A percentile compares a stretch with the other conserved stretches of the same genome.
Evolutionary conservation across 371 early-diverging fungal species (phyloP).

Genomic region (Rhizopus microsporus): DNA sequence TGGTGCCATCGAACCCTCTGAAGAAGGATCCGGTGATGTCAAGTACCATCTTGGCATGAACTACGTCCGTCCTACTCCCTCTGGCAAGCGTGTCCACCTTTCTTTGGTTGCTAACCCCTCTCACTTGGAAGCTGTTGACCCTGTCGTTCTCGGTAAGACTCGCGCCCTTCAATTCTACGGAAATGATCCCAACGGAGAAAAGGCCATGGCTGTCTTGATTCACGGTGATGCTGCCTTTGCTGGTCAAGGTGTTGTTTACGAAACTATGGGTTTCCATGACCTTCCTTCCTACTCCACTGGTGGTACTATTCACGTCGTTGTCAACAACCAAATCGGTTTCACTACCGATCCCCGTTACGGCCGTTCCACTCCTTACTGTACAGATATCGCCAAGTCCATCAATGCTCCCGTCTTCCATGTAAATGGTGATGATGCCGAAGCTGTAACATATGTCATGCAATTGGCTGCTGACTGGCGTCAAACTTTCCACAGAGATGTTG

Average conservation of each 20-base stretch:
- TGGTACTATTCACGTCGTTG: conserved; percentile 95
- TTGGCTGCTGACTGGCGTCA: conserved; percentile 96
- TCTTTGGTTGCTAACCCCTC: conserved; percentile 98
- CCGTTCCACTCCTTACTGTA: conserved; percentile 95
- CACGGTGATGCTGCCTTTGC: conserved; percentile 99
- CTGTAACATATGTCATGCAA: conserved; percentile 92
- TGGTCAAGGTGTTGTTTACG: conserved; percentile 96
- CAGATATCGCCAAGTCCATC: conserved; percentile 96
- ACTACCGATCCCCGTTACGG: conserved; percentile 95
- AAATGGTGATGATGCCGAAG: conserved; percentile 96
- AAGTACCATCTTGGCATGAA: conserved; percentile 98
- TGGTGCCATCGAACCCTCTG: conserved; percentile 69
- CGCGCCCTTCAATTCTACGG: conserved; percentile 92
- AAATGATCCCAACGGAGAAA: conserved; percentile 77
- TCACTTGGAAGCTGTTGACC: conserved; percentile 97
- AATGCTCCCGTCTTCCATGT: conserved; percentile 97
- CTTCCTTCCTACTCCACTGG: conserved; percentile 94
- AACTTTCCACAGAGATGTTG: conserved; percentile 93
- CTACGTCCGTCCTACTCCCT: conserved; percentile 93
- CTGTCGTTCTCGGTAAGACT: conserved; percentile 96
- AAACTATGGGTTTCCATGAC: conserved; percentile 94
- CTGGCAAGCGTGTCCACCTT: conserved; percentile 93
- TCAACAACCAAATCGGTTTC: conserved; percentile 99
- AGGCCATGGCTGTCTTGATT: conserved; percentile 88
- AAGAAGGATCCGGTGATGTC: conserved; percentile 97